Base-by-base conservation (phyloP, 306 rosid species). In the Senna siamea region DNA sequence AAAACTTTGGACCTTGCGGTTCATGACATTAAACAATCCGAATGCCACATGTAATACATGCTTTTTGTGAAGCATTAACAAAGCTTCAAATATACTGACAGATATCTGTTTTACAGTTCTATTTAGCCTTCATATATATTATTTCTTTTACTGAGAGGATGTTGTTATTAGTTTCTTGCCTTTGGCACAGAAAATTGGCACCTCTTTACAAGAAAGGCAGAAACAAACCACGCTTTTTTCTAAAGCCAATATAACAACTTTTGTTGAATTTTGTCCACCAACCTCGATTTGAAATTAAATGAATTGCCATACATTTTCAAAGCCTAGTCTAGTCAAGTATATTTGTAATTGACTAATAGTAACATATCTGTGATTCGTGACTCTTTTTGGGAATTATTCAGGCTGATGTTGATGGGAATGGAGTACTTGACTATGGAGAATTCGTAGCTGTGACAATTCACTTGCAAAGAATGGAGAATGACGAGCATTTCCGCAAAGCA, bases 401-500 rank as follows among this genome's bases (percentile, higher is more conserved):
- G 98, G 98, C 98, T 46, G 98, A 93, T 82, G 97, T 93, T 44
- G 96, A 93, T 69, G 97, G 97, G 71, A 93, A 93, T 81, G 98
- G 98, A 67, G 86, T 87, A 32, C 85, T 93, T 66, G 97, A 93
- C 85, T 93, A 93, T 57, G 96, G 98, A 60, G 98, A 93, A 83
- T 93, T 93, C 79, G 98, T 91, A 73, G 98, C 97, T 55, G 98
- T 93, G 62, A 90, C 96, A 30, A 90, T 93, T 75, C 97, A 90
- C 90, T 77, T 93, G 84, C 98, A 93, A 80, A 93, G 73, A 77
- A 87, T 90, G 97, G 98, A 93, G 85, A 93, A 93, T 37, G 98
- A 90, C 70, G 97, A 93, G 77, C 98, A 93, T 84, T 81, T 93
- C 75, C 88, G 77, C 62, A 85, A 88, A 84, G 98, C 98, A 34